phyloP scores from a whole-genome alignment of 2,329 filamentous ascomycete species.

The Neurospora sp. region DNA sequence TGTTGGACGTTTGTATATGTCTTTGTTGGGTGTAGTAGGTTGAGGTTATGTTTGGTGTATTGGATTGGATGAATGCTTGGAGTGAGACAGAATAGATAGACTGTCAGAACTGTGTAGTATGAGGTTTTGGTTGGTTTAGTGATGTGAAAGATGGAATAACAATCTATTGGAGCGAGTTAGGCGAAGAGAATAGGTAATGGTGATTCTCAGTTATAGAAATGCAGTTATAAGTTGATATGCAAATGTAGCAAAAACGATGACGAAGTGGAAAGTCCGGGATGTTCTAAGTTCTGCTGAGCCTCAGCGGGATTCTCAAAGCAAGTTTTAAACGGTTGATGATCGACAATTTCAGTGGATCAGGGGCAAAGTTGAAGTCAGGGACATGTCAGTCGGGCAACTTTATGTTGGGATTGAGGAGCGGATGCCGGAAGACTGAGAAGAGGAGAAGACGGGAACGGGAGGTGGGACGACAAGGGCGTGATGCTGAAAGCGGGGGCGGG shows the following conservation, averaged over 20 bases:
- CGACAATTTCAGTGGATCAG: not conserved
- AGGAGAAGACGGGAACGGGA: not conserved
- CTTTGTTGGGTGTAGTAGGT: too few relatives aligned
- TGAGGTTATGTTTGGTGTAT: too few relatives aligned
- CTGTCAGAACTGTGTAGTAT: too few relatives aligned
- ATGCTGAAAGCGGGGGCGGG: not conserved
- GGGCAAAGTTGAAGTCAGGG: not conserved
- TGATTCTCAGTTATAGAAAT: too few relatives aligned
- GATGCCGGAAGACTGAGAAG: not conserved
- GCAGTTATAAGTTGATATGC: too few relatives aligned
- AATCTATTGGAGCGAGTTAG: too few relatives aligned
- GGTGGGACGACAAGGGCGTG: not conserved
- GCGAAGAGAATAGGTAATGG: too few relatives aligned
- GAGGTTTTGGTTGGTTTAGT: too few relatives aligned
- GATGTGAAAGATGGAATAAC: too few relatives aligned
- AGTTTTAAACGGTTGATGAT: not conserved
- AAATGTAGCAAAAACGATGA: not conserved
- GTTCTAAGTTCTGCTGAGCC: not conserved
- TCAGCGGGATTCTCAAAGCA: not conserved
- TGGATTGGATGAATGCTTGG: too few relatives aligned
- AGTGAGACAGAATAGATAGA: too few relatives aligned
- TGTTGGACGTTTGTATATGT: not conserved
- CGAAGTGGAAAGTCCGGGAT: not conserved
- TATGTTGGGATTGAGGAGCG: not conserved
- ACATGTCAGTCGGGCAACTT: not conserved